These are phyloP conservation scores for Megacollybia marginata DNA, from an alignment of 768 basidiomycete species.

Conservation along the genomic window DNA sequence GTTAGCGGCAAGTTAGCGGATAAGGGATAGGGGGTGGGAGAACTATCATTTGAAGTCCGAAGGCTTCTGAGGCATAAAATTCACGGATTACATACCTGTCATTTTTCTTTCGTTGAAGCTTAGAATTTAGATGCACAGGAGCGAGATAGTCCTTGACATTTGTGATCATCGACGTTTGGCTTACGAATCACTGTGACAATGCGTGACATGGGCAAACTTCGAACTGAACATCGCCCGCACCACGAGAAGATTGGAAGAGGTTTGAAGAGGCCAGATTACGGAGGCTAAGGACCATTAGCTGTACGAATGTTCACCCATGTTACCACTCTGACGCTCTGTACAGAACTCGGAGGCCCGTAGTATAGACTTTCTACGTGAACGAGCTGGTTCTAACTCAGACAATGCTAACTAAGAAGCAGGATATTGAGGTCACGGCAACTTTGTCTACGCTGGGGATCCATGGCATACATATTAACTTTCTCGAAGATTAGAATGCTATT, in stretches of 20 bases:
- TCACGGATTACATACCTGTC: too few relatives aligned
- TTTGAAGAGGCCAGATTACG: slow-evolving; percentile 70
- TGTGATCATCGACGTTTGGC: too few relatives aligned
- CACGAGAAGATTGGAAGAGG: slow-evolving; percentile 74
- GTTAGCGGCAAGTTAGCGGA: too few relatives aligned
- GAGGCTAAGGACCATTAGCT: slow-evolving; percentile 65
- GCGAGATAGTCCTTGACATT: too few relatives aligned
- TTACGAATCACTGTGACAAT: too few relatives aligned
- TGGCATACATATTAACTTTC: slow-evolving; percentile 72
- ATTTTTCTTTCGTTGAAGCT: too few relatives aligned
- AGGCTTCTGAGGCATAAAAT: too few relatives aligned
- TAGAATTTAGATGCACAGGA: too few relatives aligned
- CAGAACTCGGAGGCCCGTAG: slow-evolving; percentile 80
- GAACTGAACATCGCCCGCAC: slow-evolving; percentile 82
- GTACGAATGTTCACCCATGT: slow-evolving; percentile 31
- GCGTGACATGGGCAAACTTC: slow-evolving; percentile 91
- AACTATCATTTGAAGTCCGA: too few relatives aligned
- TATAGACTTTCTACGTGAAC: slow-evolving; percentile 55
- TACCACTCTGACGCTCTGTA: slow-evolving; percentile 7
- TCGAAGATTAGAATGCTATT: slow-evolving; percentile 58
- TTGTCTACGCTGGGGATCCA: neutral
- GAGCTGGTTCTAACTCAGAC: slow-evolving; percentile 35
- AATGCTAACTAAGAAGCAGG: slow-evolving; percentile 28
- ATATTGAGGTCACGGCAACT: slow-evolving; percentile 6
- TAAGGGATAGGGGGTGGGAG: too few relatives aligned